phyloP scores from a whole-genome alignment of 148 eudicot species.

The Camellia granthamiana region DNA sequence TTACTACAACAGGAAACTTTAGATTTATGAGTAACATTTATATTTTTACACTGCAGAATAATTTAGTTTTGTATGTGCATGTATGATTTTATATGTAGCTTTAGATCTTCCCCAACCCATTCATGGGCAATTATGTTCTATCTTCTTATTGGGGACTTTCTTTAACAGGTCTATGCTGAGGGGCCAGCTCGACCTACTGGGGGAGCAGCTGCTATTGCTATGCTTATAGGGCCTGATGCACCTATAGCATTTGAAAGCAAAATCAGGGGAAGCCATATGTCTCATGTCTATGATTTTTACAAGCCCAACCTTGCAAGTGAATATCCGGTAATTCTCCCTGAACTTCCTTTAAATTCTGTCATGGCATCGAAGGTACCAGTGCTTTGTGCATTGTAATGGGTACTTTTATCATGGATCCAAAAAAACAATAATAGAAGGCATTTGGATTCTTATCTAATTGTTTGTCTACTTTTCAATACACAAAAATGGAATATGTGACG shows the following conservation, averaged over 20 bases:
- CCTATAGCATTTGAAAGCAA: conserved; percentile 94
- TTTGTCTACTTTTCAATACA: not conserved
- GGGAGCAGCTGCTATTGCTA: conserved; percentile 95
- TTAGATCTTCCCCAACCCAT: not conserved
- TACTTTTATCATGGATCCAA: not conserved
- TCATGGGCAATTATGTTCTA: not conserved
- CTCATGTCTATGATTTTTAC: conserved; percentile 96
- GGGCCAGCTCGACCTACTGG: conserved; percentile 98
- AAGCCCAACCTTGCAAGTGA: conserved; percentile 98
- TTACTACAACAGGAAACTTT: not conserved
- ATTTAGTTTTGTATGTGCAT: not conserved
- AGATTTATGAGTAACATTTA: not conserved
- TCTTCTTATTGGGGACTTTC: conserved; percentile 16
- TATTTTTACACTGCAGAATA: not conserved
- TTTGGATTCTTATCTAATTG: not conserved
- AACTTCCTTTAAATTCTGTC: not conserved
- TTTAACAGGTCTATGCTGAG: conserved; percentile 89
- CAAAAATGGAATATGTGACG: not conserved
- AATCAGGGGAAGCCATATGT: conserved; percentile 90
- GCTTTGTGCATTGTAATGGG: not conserved
- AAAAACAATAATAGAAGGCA: not conserved
- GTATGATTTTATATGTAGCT: not conserved
- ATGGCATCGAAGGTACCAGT: not conserved
- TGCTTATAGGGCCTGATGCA: conserved; percentile 96
- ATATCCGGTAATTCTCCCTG: conserved; percentile 69